A percentile compares a stretch with the other conserved stretches of the same genome.
These are phyloP conservation scores for Leccinum subgranulosum DNA, from an alignment of 768 basidiomycete species.

Conservation along the genomic window DNA sequence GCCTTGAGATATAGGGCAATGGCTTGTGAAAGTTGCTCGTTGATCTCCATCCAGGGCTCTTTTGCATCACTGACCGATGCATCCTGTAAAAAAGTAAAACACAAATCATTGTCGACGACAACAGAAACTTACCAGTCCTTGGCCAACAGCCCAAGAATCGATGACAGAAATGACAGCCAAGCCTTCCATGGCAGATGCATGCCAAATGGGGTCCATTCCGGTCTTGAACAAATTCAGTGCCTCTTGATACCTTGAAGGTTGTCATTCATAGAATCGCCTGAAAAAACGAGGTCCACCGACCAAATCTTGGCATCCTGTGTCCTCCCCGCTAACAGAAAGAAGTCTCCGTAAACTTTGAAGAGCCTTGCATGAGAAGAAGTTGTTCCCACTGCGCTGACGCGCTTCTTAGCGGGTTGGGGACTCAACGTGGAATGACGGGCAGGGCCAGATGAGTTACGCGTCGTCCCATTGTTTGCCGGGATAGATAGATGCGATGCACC, in stretches of 20 bases:
- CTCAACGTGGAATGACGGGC: slow-evolving; percentile 52
- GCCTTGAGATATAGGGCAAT: slow-evolving; percentile 57
- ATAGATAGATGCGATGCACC: slow-evolving; percentile 17
- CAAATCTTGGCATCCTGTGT: slow-evolving; percentile 78
- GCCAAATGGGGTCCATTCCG: slow-evolving; percentile 80
- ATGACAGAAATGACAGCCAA: slow-evolving; percentile 74
- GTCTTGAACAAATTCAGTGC: slow-evolving; percentile 73
- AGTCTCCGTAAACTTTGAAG: slow-evolving; percentile 84
- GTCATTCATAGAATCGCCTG: slow-evolving; percentile 13
- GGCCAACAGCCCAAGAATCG: slow-evolving; percentile 80
- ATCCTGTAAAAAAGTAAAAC: slow-evolving; percentile 41
- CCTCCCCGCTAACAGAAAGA: slow-evolving; percentile 86
- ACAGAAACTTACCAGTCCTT: slow-evolving; percentile 57
- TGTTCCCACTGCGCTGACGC: slow-evolving; percentile 59
- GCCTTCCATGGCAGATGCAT: slow-evolving; percentile 85
- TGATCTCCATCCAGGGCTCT: slow-evolving; percentile 75
- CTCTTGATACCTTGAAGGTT: slow-evolving; percentile 72
- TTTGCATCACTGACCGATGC: slow-evolving; percentile 47
- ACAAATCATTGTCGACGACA: not conserved
- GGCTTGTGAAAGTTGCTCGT: slow-evolving; percentile 71
- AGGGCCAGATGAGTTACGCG: slow-evolving; percentile 52
- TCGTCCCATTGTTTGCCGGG: slow-evolving; percentile 35
- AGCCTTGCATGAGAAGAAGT: slow-evolving; percentile 82
- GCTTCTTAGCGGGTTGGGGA: slow-evolving; percentile 49
- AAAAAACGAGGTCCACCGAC: slow-evolving; percentile 40